Evolutionary conservation across 768 basidiomycete genomes (phyloP), one percentile per base, ranked within the genome.

Genomic region (Leucosporidium creatinivorum): DNA sequence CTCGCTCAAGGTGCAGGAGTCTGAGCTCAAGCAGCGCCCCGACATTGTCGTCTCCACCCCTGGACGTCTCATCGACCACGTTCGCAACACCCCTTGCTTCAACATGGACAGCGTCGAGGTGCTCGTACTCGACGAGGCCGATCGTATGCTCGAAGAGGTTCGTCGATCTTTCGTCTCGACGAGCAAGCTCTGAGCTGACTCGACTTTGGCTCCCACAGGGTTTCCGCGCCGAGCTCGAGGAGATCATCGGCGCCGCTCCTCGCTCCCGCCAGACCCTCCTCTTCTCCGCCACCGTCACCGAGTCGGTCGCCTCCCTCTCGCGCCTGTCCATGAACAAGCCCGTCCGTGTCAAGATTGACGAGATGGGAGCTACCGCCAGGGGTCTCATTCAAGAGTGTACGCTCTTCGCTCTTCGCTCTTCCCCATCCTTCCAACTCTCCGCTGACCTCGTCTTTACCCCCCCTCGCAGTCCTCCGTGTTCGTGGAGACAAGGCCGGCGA

Each of bases 221-320:
- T 31, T 99, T 98, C 80, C 86, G 88, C 10, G 96, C 93, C 77
- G 96, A 98, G 78, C 82, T 99, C 44, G 81, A 85, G 23, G 96
- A 99, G 79, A 96, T 99, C 74, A 86, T 98, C 79, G 87, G 87
- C 74, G 84, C 89, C 57, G 70, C 73, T 0, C 74, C 75, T 3
- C 68, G 78, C 62, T 77, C 76, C 19, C 85, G 96, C 48, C 96
- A 98, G 77, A 98, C 96, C 5, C 94, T 99, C 92, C 83, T 99
- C 48, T 99, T 99, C 79, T 96, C 93, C 1, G 96, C 96, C 3
- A 99, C 96, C 1, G 98, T 98, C 89, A 97, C 93, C 6, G 96
- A 99, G 78, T 88, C 89, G 1, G 89, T 98, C 13, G 91, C 96
- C 74, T 88, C 93, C 75, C 84, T 99, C 58, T 89, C 98, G 65